phyloP scores from a whole-genome alignment of 2,329 filamentous ascomycete genomes.

The Macroventuria anomochaeta region DNA sequence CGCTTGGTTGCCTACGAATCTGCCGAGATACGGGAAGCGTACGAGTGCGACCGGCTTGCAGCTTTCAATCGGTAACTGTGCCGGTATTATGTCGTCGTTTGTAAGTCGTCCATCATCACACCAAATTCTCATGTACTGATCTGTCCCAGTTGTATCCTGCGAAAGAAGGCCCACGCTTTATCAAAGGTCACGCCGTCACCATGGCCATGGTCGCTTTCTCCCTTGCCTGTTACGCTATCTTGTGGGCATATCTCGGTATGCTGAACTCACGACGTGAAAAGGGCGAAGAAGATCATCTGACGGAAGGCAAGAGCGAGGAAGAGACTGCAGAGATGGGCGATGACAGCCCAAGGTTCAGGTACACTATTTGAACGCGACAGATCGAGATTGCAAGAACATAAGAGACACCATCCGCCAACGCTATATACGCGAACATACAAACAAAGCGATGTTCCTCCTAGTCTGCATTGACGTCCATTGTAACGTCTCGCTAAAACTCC shows the following conservation, averaged over 20 bases:
- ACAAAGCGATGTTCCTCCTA: background rate
- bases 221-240: conserved; percentile 43
- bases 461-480: too few relatives aligned
- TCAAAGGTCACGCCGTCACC: conserved; percentile 60
- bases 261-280: conserved; percentile 48
- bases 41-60: conserved; percentile 75
- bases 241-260: conserved; percentile 49
- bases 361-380: conserved; percentile 38
- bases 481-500: too few relatives aligned
- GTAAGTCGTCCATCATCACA: conserved; percentile 50
- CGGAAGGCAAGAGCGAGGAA: conserved; percentile 51
- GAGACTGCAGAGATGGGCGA: conserved; percentile 55
- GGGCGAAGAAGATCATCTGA: conserved; percentile 51
- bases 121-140: conserved; percentile 14
- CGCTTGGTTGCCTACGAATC: conserved; percentile 69
- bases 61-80: conserved; percentile 71
- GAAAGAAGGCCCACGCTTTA: conserved; percentile 54
- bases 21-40: conserved; percentile 76
- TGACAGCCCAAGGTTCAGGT: conserved; percentile 54
- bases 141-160: conserved; percentile 53
- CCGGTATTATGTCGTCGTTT: conserved; percentile 77
- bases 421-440: background rate
- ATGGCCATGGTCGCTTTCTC: conserved; percentile 58
- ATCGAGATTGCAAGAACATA: background rate
- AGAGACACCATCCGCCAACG: background rate